Evolutionary conservation across 2,329 filamentous ascomycete species (phyloP).

Genomic region (Sphaerostilbella broomeana): DNA sequence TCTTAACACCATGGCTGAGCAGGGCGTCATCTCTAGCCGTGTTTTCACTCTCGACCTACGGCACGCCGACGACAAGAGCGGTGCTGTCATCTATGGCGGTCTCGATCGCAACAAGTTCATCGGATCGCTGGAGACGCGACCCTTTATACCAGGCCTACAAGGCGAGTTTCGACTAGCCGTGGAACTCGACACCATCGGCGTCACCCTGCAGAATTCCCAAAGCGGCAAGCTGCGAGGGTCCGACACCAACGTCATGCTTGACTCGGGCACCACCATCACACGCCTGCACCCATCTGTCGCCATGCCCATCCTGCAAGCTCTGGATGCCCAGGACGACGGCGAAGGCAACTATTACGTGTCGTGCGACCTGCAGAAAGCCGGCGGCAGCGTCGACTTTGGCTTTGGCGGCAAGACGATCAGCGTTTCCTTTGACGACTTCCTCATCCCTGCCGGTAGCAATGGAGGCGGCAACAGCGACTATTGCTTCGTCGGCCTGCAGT

Average conservation of each 20-base stretch:
- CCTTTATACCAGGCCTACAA: slow-evolving; percentile 34
- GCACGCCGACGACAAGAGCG: slow-evolving; percentile 34
- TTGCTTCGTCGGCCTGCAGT: slow-evolving; percentile 39
- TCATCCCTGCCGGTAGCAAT: slow-evolving; percentile 26
- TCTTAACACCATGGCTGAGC: slow-evolving; percentile 40
- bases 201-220: slow-evolving; percentile 19
- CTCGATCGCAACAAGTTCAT: slow-evolving; percentile 46
- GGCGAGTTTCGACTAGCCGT: slow-evolving; percentile 34
- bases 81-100: slow-evolving; percentile 48
- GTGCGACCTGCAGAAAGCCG: slow-evolving; percentile 32
- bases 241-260: slow-evolving; percentile 41
- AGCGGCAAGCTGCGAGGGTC: slow-evolving; percentile 21
- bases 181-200: slow-evolving; percentile 25
- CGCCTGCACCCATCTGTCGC: slow-evolving; percentile 39
- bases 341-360: slow-evolving; percentile 39
- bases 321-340: slow-evolving; percentile 34
- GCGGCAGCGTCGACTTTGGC: slow-evolving; percentile 42
- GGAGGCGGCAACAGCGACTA: slow-evolving; percentile 24
- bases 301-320: slow-evolving; percentile 35
- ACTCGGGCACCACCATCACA: slow-evolving; percentile 46
- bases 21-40: slow-evolving; percentile 43
- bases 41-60: slow-evolving; percentile 47
- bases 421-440: slow-evolving; percentile 43
- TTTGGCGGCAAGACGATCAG: slow-evolving; percentile 37
- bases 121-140: slow-evolving; percentile 37